Evolutionary conservation across 768 basidiomycete species (phyloP), one percentile per base, ranked within the genome.

Genomic region (Tulasnella sp.): DNA sequence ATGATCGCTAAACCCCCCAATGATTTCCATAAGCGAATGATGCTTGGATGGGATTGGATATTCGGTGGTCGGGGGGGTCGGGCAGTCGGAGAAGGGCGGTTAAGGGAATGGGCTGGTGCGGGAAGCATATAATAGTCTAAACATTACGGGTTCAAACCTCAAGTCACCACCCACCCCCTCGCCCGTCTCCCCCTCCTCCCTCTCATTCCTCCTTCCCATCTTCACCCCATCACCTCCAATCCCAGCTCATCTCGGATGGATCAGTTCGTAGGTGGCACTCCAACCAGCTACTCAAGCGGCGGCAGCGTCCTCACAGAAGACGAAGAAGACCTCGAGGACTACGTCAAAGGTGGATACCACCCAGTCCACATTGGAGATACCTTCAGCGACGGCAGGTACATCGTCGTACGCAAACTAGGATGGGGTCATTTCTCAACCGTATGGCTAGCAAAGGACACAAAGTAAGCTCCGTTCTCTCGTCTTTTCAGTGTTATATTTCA

Each of bases 341-440:
- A 85, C 78, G 72, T 82, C 29, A 84, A 83, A 17, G 84, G 84
- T 25, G 84, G 84, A 22, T 85, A 85, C 79, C 84, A 85, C 74
- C 84, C 84, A 6, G 82, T 85, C 52, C 81, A 83, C 77, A 84
- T 85, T 52, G 84, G 84, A 25, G 85, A 85, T 78, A 82, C 82
- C 14, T 85, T 85, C 79, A 83, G 83, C 72, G 79, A 82, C 29
- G 85, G 83, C 3, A 78, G 85, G 58, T 86, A 86, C 80, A 79
- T 83, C 49, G 82, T 86, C 74, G 85, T 86, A 34, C 79, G 86
- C 72, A 86, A 86, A 79, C 79, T 86, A 17, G 86, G 86, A 15
- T 84, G 83, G 83, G 83, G 83, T 17, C 83, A 83, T 74, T 83
- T 83, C 80, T 82, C 81, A 5, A 83, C 82, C 7, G 82, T 82